phyloP scores from a whole-genome alignment of 202 grass and related monocot genomes.

The Carex sylvatica region DNA sequence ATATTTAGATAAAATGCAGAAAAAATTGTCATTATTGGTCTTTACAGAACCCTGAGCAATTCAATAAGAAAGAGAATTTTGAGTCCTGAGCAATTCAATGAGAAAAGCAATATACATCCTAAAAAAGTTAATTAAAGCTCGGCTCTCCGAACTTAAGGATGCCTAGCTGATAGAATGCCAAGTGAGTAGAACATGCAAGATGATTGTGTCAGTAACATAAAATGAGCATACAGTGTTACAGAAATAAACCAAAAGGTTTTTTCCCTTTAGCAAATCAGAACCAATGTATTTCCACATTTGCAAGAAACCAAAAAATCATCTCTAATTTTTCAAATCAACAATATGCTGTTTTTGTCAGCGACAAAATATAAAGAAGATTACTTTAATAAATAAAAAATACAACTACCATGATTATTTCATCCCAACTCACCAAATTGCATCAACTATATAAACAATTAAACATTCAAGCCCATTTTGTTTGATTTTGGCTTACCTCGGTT shows the following conservation, averaged over 20 bases:
- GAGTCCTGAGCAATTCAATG: background rate
- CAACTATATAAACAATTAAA: background rate
- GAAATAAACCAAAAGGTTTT: slow-evolving; percentile 1
- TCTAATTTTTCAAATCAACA: background rate
- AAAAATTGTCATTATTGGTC: slow-evolving; percentile 3
- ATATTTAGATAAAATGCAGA: background rate
- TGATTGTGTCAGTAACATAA: background rate
- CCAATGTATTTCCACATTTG: background rate
- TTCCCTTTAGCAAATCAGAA: background rate
- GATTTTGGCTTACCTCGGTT: background rate
- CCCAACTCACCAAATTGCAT: slow-evolving; percentile 1
- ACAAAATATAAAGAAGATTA: background rate
- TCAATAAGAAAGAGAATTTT: background rate
- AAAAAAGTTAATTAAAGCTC: background rate
- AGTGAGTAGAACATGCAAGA: background rate
- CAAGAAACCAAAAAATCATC: background rate
- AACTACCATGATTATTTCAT: background rate
- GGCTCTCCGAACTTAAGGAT: background rate
- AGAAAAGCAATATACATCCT: background rate
- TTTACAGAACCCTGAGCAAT: background rate
- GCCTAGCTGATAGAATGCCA: background rate
- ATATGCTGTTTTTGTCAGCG: background rate
- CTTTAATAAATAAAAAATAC: background rate
- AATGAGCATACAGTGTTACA: background rate
- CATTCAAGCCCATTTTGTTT: background rate